Evolutionary conservation across 306 rosid species (phyloP).

Genomic region (Fagus sylvatica): DNA sequence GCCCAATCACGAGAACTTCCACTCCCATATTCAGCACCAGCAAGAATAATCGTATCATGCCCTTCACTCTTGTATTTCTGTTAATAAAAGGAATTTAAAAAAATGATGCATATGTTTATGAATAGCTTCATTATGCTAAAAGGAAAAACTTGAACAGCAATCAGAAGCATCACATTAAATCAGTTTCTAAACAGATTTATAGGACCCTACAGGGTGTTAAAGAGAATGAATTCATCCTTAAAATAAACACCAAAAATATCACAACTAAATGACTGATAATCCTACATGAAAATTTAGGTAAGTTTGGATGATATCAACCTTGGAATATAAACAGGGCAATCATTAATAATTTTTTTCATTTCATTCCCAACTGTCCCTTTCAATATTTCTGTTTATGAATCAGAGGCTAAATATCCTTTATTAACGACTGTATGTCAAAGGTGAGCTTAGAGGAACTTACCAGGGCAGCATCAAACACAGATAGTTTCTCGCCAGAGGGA

Average conservation of each 20-base stretch:
- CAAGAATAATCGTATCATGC: slow-evolving; percentile 68
- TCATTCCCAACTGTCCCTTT: not conserved
- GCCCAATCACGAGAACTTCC: slow-evolving; percentile 99
- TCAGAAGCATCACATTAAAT: not conserved
- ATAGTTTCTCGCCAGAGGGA: slow-evolving; percentile 83
- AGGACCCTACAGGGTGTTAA: not conserved
- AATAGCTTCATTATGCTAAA: not conserved
- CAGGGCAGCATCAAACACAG: slow-evolving; percentile 84
- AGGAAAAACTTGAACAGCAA: not conserved
- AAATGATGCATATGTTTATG: slow-evolving; percentile 4
- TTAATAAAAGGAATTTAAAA: slow-evolving; percentile 19
- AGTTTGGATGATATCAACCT: not conserved
- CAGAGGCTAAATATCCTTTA: slow-evolving; percentile 6
- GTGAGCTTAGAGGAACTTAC: slow-evolving; percentile 44
- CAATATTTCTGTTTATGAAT: not conserved
- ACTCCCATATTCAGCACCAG: slow-evolving; percentile 96
- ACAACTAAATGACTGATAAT: not conserved
- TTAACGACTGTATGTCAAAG: slow-evolving; percentile 4
- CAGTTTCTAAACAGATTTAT: not conserved
- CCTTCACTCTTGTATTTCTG: slow-evolving; percentile 89
- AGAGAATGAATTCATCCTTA: not conserved
- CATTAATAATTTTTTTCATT: not conserved
- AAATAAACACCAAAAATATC: not conserved
- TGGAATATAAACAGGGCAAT: not conserved
- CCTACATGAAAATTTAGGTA: not conserved